phyloP scores from a whole-genome alignment of 2,329 filamentous ascomycete species.

The Gyromitra esculenta region DNA sequence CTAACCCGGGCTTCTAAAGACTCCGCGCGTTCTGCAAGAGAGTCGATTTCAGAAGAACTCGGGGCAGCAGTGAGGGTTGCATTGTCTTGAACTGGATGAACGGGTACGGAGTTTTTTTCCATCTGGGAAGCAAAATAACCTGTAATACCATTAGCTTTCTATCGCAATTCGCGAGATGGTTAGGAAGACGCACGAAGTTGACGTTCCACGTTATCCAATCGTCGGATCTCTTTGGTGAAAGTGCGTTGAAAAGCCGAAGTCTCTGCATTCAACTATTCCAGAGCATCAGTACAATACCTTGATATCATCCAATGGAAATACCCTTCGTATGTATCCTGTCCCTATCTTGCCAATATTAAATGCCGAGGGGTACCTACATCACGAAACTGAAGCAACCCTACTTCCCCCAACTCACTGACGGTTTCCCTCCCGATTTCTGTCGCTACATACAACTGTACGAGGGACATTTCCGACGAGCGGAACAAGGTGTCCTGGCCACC shows the following conservation, averaged over 20 bases:
- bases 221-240: conserved; percentile 96
- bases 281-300: conserved; percentile 30
- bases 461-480: conserved; percentile 99
- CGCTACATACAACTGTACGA: conserved; percentile 99
- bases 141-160: conserved; percentile 60
- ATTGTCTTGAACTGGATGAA: conserved; percentile 91
- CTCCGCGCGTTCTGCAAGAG: conserved; percentile 90
- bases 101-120: conserved; percentile 86
- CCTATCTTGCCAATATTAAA: conserved; percentile 54
- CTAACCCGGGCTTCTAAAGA: conserved; percentile 89
- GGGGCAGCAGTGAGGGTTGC: conserved; percentile 85
- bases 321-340: conserved; percentile 19
- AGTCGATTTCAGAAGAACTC: conserved; percentile 93
- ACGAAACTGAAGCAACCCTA: conserved; percentile 95
- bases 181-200: conserved; percentile 80
- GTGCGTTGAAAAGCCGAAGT: conserved; percentile 95
- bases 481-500: conserved; percentile 90
- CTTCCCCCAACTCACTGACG: conserved; percentile 93
- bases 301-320: conserved; percentile 44
- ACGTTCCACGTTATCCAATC: conserved; percentile 96
- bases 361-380: conserved; percentile 75
- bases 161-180: not conserved
- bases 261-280: conserved; percentile 84
- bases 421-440: conserved; percentile 99
- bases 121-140: conserved; percentile 96